Conservation (phyloP, 306 rosid genomes). For the Luffa aegyptiaca region DNA sequence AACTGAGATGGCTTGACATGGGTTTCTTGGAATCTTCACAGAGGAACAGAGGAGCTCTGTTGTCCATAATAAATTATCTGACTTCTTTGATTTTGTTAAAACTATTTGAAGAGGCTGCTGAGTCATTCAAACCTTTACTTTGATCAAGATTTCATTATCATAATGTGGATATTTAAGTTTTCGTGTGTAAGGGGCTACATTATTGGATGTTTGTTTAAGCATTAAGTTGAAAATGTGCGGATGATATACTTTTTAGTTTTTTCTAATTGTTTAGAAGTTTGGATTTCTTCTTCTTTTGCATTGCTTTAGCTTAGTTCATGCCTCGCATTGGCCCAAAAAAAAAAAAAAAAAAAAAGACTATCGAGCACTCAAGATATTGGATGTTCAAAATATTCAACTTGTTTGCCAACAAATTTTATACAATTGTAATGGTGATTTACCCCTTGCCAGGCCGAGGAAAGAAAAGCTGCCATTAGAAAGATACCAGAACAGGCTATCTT, state of each 20-base stretch:
- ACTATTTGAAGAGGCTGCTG: not conserved
- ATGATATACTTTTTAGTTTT: no score
- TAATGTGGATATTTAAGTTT: not conserved
- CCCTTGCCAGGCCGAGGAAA: slow-evolving; percentile 49
- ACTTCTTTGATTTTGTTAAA: not conserved
- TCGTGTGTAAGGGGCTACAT: not conserved
- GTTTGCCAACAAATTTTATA: not conserved
- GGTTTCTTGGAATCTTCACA: not conserved
- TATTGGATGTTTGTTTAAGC: not conserved
- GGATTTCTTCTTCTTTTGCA: not conserved
- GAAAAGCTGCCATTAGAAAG: slow-evolving; percentile 59
- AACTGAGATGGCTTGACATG: not conserved
- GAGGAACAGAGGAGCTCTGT: not conserved
- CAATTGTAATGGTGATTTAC: not conserved
- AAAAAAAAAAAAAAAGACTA: not conserved
- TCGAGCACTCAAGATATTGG: not conserved
- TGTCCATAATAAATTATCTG: not conserved
- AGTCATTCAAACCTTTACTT: not conserved
- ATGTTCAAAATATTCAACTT: not conserved
- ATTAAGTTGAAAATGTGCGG: not conserved
- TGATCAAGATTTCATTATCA: not conserved
- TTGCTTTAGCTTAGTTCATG: not conserved
- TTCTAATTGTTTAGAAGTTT: not conserved
- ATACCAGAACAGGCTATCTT: slow-evolving; percentile 76
- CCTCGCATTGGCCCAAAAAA: not conserved